Evolutionary conservation across 345 rosid genomes (phyloP).

Genomic region (Mallotus nudiflorus): DNA sequence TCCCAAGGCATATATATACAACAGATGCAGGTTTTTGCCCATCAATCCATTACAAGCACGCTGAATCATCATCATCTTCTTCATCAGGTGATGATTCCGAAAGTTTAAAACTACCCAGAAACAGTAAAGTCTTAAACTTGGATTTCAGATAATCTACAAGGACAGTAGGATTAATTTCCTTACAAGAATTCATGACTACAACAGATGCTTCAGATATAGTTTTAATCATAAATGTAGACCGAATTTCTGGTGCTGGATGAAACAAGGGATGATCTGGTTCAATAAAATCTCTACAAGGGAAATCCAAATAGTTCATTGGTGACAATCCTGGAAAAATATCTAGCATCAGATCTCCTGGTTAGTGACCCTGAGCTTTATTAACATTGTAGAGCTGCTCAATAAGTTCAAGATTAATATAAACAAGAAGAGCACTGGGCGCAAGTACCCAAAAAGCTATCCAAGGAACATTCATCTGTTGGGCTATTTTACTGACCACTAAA

Average conservation of each 20-base stretch:
- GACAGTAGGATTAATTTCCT: background rate
- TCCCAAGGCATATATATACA: constrained; percentile 2
- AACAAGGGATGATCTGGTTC: too few relatives aligned
- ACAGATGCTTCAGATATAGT: background rate
- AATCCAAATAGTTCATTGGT: too few relatives aligned
- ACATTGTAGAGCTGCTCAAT: background rate
- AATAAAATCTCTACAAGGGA: too few relatives aligned
- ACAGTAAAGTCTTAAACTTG: background rate
- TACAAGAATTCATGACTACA: background rate
- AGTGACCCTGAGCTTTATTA: background rate
- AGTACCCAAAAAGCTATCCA: constrained; percentile 6
- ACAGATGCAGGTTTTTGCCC: background rate
- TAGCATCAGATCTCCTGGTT: background rate
- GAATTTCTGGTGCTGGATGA: too few relatives aligned
- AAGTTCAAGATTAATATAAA: background rate
- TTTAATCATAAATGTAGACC: background rate
- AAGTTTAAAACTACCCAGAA: background rate
- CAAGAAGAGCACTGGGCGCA: background rate
- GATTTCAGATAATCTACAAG: background rate
- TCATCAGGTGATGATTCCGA: background rate
- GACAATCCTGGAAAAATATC: too few relatives aligned
- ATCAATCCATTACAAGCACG: constrained; percentile 12
- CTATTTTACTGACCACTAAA: background rate
- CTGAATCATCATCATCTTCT: background rate
- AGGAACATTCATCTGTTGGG: background rate